Evolutionary conservation across 2,329 filamentous ascomycete species (phyloP).

Genomic region (Chaetomium sp.): DNA sequence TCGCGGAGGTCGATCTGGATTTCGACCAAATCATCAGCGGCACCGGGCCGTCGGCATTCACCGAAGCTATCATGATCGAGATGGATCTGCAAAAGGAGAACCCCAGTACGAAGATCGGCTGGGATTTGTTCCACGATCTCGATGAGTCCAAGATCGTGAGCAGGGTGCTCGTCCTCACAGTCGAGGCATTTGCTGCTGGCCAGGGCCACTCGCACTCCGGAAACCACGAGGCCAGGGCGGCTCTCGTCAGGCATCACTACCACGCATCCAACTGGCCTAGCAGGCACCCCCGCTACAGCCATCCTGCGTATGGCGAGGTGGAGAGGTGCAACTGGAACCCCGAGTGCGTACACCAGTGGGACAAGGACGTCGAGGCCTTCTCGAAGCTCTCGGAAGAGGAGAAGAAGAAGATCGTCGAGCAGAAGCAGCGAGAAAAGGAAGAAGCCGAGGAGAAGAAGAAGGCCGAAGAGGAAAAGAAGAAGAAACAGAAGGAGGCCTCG

Average conservation of each 20-base stretch:
- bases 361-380: constrained; percentile 63
- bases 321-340: constrained; percentile 71
- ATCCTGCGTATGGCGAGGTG: constrained; percentile 70
- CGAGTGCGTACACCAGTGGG: constrained; percentile 67
- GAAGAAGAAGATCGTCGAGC: constrained; percentile 53
- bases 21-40: constrained; percentile 73
- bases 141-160: constrained; percentile 66
- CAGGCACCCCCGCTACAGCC: constrained; percentile 65
- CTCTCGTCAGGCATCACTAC: constrained; percentile 73
- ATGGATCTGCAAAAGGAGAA: constrained; percentile 54
- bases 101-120: constrained; percentile 52
- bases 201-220: constrained; percentile 74
- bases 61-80: constrained; percentile 63
- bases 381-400: constrained; percentile 61
- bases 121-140: constrained; percentile 67
- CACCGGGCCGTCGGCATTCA: constrained; percentile 73
- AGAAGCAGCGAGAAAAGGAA: constrained; percentile 41
- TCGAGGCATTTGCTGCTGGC: constrained; percentile 72
- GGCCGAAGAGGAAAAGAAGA: constrained; percentile 35
- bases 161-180: constrained; percentile 66
- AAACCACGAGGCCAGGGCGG: constrained; percentile 66
- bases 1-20: constrained; percentile 65
- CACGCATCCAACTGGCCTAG: constrained; percentile 74
- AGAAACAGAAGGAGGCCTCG: constrained; percentile 36
- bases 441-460: constrained; percentile 35